Percentiles rank a stretch among this genome's conserved stretches.
phyloP scores from a whole-genome alignment of 164 flowering plant species.

The Stephania yunnanensis region DNA sequence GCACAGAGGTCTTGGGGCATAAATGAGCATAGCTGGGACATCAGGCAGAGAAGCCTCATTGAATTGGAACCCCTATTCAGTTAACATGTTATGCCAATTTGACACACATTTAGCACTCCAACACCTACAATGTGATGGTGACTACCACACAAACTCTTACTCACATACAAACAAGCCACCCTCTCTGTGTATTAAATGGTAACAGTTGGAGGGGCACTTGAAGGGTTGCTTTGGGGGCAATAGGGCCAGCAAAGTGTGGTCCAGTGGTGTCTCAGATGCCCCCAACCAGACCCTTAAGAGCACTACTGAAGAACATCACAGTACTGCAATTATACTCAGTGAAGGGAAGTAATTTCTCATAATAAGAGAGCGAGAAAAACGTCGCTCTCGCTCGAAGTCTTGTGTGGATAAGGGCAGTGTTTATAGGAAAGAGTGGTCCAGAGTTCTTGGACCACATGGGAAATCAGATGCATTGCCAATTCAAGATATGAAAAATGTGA shows the following conservation, averaged over 20 bases:
- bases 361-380: not conserved
- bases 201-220: not conserved
- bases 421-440: not conserved
- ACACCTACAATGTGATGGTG: not conserved
- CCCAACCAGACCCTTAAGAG: not conserved
- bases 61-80: not conserved
- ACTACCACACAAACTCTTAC: not conserved
- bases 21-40: not conserved
- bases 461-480: not conserved
- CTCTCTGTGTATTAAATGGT: not conserved
- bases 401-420: not conserved
- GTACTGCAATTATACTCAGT: not conserved
- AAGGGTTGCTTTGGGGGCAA: not conserved
- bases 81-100: not conserved
- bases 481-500: not conserved
- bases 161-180: not conserved
- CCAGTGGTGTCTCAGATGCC: not conserved
- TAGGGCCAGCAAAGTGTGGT: constrained; percentile 3
- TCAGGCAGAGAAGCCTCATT: not conserved
- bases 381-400: not conserved
- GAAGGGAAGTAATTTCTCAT: not conserved
- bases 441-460: not conserved
- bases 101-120: not conserved
- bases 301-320: not conserved
- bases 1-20: not conserved